Conservation (phyloP, 768 basidiomycete genomes). For the Suillus plorans region DNA sequence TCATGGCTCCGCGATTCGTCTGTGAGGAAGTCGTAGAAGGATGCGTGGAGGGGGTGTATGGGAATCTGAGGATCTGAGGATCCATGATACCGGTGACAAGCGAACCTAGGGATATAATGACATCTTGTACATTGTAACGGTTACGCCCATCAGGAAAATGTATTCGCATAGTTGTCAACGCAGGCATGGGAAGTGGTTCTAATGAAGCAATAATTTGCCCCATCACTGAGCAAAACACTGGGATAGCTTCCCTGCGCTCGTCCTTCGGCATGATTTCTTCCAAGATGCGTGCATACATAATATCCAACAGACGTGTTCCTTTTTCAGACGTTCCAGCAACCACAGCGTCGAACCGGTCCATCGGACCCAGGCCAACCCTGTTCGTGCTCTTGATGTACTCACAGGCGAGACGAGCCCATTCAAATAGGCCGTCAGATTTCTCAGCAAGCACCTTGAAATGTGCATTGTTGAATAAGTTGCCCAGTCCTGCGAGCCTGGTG, state of each 20-base stretch:
- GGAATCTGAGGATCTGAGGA: neutral
- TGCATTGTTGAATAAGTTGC: neutral
- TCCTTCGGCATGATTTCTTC: neutral
- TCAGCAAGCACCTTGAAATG: neutral
- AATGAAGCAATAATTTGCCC: neutral
- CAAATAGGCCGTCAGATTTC: slow-evolving; percentile 9
- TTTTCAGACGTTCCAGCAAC: neutral
- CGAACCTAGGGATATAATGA: slow-evolving; percentile 2
- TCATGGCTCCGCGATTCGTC: slow-evolving; percentile 11
- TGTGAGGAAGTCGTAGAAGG: slow-evolving; percentile 27
- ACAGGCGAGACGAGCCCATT: slow-evolving; percentile 12
- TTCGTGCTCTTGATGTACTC: slow-evolving; percentile 7
- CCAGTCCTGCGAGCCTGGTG: neutral
- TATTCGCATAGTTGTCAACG: neutral
- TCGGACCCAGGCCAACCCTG: neutral
- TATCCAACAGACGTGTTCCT: slow-evolving; percentile 8
- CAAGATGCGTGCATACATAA: slow-evolving; percentile 3
- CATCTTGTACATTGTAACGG: neutral
- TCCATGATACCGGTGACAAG: slow-evolving; percentile 3
- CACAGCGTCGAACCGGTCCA: neutral
- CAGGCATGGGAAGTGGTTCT: slow-evolving; percentile 7
- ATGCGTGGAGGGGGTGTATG: slow-evolving; percentile 23
- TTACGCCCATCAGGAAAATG: neutral
- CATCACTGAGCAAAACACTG: slow-evolving; percentile 5
- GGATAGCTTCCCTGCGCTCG: neutral